A percentile compares a stretch with the other conserved stretches of the same genome.
Conservation (phyloP, 108 stramenopile species). For the Bacterosira constricta region DNA sequence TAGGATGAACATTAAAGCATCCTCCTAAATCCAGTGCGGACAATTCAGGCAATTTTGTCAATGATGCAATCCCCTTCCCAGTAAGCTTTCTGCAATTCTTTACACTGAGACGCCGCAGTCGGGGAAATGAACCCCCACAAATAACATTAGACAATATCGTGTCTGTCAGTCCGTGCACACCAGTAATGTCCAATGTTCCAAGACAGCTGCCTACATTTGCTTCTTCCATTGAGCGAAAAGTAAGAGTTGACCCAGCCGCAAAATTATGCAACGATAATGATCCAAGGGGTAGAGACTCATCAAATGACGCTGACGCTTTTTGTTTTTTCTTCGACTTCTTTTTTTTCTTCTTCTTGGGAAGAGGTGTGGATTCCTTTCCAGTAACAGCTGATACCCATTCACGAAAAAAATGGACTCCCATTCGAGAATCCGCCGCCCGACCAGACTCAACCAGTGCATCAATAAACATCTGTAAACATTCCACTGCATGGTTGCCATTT, state of each 20-base stretch:
- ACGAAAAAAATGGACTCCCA: constrained; percentile 72
- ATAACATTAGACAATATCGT: constrained; percentile 35
- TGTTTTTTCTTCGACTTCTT: constrained; percentile 12
- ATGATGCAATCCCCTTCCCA: constrained; percentile 28
- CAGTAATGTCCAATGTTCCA: constrained; percentile 70
- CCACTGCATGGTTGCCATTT: constrained; percentile 71
- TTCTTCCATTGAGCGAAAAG: constrained; percentile 62
- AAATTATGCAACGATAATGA: constrained; percentile 73
- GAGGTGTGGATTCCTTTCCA: constrained; percentile 22
- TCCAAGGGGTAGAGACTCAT: constrained; percentile 35
- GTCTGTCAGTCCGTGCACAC: constrained; percentile 69
- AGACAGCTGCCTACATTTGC: constrained; percentile 60
- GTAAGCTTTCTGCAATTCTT: constrained; percentile 85
- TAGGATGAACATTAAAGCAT: constrained; percentile 62
- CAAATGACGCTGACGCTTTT: neutral
- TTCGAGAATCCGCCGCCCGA: constrained; percentile 68
- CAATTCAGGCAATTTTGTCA: constrained; percentile 44
- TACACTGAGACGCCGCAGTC: constrained; percentile 62
- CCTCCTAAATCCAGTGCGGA: constrained; percentile 72
- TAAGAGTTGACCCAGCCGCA: constrained; percentile 48
- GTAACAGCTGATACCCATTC: constrained; percentile 60
- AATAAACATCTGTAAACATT: constrained; percentile 71
- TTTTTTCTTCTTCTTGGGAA: too few species aligned
- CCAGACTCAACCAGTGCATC: constrained; percentile 81
- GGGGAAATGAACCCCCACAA: constrained; percentile 39